These are phyloP conservation scores for Eimeria necatrix DNA, from an alignment of 169 alveolate species.

Conservation along the genomic window DNA sequence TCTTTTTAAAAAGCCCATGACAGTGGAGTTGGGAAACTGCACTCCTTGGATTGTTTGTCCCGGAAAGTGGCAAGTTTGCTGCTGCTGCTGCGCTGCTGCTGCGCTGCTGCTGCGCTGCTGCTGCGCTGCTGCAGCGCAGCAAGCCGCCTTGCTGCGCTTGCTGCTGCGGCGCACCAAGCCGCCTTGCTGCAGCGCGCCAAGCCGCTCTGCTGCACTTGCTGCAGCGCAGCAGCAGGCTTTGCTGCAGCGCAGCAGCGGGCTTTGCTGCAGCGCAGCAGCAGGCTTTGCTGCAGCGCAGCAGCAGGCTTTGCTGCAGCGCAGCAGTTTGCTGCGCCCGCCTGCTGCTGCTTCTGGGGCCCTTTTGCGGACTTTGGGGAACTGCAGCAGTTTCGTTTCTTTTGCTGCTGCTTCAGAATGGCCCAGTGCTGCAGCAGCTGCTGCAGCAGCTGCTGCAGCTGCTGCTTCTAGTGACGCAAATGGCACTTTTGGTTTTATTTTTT, in stretches of 20 bases:
- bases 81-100: slow-evolving; percentile 45
- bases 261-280: too few species aligned
- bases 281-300: too few species aligned
- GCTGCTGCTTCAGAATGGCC: neutral
- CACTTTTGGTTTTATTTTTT: neutral
- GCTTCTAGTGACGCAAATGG: neutral
- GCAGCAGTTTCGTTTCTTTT: neutral
- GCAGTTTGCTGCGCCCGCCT: too few species aligned
- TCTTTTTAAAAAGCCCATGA: slow-evolving; percentile 34
- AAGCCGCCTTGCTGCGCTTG: too few species aligned
- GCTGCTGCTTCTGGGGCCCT: too few species aligned
- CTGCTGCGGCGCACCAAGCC: too few species aligned
- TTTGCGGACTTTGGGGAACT: too few species aligned
- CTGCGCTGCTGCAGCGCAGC: neutral
- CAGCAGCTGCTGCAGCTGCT: neutral
- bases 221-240: neutral
- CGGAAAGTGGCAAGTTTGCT: slow-evolving; percentile 67
- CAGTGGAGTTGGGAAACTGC: slow-evolving; percentile 72
- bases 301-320: too few species aligned
- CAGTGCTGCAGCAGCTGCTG: neutral
- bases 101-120: slow-evolving; percentile 42
- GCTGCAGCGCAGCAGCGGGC: too few species aligned
- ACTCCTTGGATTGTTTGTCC: slow-evolving; percentile 81
- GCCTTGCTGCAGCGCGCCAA: neutral
- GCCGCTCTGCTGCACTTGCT: neutral